Conservation (phyloP, 2,329 filamentous ascomycete species). For the Bipolaris victoriae region DNA sequence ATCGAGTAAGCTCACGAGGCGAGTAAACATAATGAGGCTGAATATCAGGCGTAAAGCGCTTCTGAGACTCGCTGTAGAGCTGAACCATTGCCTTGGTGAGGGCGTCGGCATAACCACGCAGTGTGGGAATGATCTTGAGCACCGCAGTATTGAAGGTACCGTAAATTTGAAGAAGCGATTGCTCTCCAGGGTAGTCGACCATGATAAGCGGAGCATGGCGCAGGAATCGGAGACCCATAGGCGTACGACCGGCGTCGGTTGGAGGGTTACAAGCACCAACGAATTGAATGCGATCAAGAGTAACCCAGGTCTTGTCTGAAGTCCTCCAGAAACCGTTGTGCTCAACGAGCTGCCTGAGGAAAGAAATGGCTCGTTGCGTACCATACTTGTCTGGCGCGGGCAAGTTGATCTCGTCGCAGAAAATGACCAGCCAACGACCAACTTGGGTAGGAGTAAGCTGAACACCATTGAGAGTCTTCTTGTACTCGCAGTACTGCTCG, state of each 20-base stretch:
- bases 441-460: conserved; percentile 96
- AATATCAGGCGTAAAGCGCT: conserved; percentile 92
- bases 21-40: conserved; percentile 99
- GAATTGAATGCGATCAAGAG: conserved; percentile 96
- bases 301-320: conserved; percentile 96
- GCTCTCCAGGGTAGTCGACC: conserved; percentile 98
- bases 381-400: conserved; percentile 97
- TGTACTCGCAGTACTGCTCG: conserved; percentile 99
- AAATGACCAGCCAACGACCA: conserved; percentile 95
- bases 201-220: conserved; percentile 98
- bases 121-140: conserved; percentile 91
- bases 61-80: conserved; percentile 93
- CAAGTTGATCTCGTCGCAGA: conserved; percentile 99
- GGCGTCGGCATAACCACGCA: conserved; percentile 93
- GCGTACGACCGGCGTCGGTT: conserved; percentile 94
- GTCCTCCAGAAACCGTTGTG: conserved; percentile 99
- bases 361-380: conserved; percentile 95
- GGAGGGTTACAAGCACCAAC: conserved; percentile 98
- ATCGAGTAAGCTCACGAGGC: conserved; percentile 95
- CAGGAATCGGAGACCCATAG: conserved; percentile 90
- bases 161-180: conserved; percentile 95
- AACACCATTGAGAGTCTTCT: conserved; percentile 95
- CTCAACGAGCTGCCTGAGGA: conserved; percentile 95
- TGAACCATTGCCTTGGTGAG: conserved; percentile 98
- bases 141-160: conserved; percentile 97